These are phyloP conservation scores for Begonia masoniana DNA, from an alignment of 306 rosid species.

Conservation along the genomic window DNA sequence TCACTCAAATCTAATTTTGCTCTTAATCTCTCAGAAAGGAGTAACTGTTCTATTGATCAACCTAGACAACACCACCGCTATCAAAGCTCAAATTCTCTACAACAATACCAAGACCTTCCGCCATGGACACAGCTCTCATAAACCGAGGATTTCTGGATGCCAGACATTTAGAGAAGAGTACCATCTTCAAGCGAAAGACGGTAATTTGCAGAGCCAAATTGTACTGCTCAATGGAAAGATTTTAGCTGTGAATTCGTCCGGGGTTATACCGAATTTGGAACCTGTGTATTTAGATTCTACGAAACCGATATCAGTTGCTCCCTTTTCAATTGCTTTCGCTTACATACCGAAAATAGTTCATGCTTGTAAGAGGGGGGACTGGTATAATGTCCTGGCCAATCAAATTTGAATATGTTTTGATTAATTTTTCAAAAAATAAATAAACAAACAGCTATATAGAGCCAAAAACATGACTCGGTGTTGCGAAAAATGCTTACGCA, in stretches of 20 bases:
- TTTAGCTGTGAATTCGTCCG: slow-evolving; percentile 43
- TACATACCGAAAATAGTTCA: slow-evolving; percentile 52
- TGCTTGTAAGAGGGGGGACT: slow-evolving; percentile 27
- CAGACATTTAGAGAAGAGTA: slow-evolving; percentile 51
- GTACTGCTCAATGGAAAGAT: slow-evolving; percentile 64
- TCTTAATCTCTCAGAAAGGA: slow-evolving; percentile 47
- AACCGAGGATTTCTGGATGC: slow-evolving; percentile 8
- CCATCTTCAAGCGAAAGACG: slow-evolving; percentile 49
- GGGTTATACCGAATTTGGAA: slow-evolving; percentile 54
- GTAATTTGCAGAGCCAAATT: slow-evolving; percentile 66
- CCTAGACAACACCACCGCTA: slow-evolving; percentile 35
- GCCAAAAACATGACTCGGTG: no score
- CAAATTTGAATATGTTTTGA: no score
- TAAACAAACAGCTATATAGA: no score
- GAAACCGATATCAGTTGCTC: slow-evolving; percentile 45
- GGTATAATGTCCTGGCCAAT: no score
- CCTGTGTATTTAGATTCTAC: slow-evolving; percentile 45
- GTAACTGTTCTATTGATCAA: slow-evolving; percentile 63
- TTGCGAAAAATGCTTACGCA: no score
- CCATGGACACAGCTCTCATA: slow-evolving; percentile 17
- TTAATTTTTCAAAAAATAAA: no score
- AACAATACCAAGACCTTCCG: slow-evolving; percentile 12
- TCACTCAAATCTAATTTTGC: no score
- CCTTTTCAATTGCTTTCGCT: slow-evolving; percentile 70
- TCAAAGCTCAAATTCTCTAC: slow-evolving; percentile 22